phyloP scores from a whole-genome alignment of 1,139 yeast species.

The Magnusiomyces paraingens region DNA sequence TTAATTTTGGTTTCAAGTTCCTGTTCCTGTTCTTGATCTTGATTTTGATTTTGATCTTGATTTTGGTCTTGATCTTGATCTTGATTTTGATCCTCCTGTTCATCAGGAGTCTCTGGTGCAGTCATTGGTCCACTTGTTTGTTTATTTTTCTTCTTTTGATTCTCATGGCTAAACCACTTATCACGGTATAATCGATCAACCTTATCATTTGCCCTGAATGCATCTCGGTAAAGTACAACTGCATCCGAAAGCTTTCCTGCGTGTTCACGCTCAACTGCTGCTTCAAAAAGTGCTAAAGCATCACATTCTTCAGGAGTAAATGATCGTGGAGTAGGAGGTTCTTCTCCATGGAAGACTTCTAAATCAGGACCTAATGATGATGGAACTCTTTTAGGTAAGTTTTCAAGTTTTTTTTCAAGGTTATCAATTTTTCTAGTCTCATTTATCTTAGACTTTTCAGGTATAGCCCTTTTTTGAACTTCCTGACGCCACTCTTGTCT shows the following conservation, averaged over 20 bases:
- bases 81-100: neutral
- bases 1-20: neutral
- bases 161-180: conserved; percentile 31
- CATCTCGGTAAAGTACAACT: conserved; percentile 61
- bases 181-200: conserved; percentile 67
- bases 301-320: neutral
- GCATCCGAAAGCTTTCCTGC: conserved; percentile 80
- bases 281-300: conserved; percentile 61
- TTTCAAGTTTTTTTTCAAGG: neutral
- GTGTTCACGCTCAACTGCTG: conserved; percentile 65
- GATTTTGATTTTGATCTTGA: too few relatives aligned
- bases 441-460: too few relatives aligned
- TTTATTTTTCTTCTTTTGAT: neutral
- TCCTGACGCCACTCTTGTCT: conserved; percentile 8
- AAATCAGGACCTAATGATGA: too few relatives aligned
- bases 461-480: neutral
- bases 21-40: neutral
- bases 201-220: conserved; percentile 48
- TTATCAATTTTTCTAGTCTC: neutral
- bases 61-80: too few relatives aligned
- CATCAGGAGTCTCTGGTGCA: neutral
- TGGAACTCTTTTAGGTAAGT: neutral
- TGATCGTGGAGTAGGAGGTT: neutral
- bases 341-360: too few relatives aligned
- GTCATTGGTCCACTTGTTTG: neutral